Evolutionary conservation across 345 rosid species (phyloP).

Genomic region (Syzygium jambos): DNA sequence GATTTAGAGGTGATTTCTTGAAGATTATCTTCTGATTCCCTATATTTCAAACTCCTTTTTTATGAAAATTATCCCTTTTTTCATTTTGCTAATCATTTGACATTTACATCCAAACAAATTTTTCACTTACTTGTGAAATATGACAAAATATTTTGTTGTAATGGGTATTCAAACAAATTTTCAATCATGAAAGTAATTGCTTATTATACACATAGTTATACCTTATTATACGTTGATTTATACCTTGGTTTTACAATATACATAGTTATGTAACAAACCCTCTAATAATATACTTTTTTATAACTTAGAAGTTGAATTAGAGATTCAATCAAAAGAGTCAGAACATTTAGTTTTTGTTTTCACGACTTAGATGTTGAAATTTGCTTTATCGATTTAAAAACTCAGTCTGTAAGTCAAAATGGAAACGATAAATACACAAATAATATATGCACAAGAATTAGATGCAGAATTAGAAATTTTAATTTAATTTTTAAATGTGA

Average conservation of each 20-base stretch:
- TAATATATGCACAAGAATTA: neutral
- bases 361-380: neutral
- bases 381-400: neutral
- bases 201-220: neutral
- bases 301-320: neutral
- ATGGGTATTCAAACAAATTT: neutral
- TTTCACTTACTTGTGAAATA: neutral
- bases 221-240: neutral
- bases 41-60: neutral
- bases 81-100: neutral
- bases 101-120: neutral
- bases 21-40: neutral
- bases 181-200: neutral
- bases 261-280: neutral
- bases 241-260: neutral
- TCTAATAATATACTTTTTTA: neutral
- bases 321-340: neutral
- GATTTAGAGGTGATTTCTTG: neutral
- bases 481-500: neutral
- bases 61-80: neutral
- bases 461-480: neutral
- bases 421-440: neutral
- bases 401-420: neutral
- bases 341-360: neutral
- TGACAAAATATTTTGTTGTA: neutral